Evolutionary conservation across 305 asterid genomes (phyloP).

Genomic region (Solanum chacoense): DNA sequence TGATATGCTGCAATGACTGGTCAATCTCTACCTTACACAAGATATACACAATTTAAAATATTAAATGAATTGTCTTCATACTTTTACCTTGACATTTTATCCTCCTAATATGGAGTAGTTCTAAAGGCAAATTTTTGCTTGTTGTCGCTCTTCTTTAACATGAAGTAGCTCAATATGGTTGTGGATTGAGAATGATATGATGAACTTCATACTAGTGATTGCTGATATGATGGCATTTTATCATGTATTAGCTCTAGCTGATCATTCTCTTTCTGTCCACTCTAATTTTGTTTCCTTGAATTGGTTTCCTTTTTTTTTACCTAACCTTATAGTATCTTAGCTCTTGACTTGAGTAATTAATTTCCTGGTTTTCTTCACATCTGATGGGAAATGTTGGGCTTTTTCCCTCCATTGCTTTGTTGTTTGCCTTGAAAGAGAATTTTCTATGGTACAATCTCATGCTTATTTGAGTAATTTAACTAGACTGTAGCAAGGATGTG

Average conservation of each 20-base stretch:
- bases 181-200: conserved; percentile 32
- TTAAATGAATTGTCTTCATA: not conserved
- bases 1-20: not conserved
- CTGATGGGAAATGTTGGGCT: not conserved
- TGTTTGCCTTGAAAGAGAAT: not conserved
- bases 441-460: not conserved
- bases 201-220: conserved; percentile 24
- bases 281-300: not conserved
- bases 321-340: not conserved
- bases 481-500: not conserved
- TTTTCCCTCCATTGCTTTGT: not conserved
- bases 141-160: not conserved
- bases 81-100: not conserved
- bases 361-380: not conserved
- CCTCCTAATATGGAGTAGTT: not conserved
- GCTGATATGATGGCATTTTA: conserved; percentile 50
- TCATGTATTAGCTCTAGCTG: conserved; percentile 94
- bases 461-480: not conserved
- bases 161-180: not conserved
- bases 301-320: not conserved
- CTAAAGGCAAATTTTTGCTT: not conserved
- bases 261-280: conserved; percentile 28
- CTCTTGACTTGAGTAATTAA: not conserved
- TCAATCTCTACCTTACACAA: not conserved
- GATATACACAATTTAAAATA: not conserved